Evolutionary conservation across 2,329 filamentous ascomycete species (phyloP).

Genomic region (Podosphaera xanthii): DNA sequence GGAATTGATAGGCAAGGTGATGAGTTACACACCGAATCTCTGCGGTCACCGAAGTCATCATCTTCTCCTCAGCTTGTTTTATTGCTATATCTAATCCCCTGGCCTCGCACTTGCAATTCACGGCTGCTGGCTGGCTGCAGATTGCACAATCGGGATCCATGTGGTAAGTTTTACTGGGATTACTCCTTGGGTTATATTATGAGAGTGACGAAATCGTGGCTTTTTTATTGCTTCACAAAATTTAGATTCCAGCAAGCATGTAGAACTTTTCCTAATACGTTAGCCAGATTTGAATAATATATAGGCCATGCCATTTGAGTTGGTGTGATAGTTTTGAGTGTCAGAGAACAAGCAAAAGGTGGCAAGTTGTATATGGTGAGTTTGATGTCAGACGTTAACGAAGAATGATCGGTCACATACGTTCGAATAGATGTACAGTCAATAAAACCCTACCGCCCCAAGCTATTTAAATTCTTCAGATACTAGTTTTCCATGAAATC

Average conservation of each 20-base stretch:
- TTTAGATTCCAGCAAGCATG: background rate
- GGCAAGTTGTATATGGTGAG: no score
- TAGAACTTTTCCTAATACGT: background rate
- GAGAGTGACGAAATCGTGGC: background rate
- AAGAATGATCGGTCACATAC: no score
- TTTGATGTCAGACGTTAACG: no score
- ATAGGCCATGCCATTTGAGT: background rate
- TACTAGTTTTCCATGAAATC: no score
- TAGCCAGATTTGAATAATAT: background rate
- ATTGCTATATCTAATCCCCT: constrained; percentile 40
- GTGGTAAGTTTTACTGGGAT: constrained; percentile 1
- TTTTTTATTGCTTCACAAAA: background rate
- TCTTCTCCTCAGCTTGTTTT: constrained; percentile 36
- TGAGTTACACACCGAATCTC: constrained; percentile 33
- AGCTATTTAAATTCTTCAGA: no score
- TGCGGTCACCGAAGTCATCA: constrained; percentile 38
- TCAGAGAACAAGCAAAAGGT: background rate
- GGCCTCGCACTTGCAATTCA: constrained; percentile 41
- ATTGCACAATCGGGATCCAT: constrained; percentile 51
- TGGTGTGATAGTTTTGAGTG: background rate
- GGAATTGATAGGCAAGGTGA: background rate
- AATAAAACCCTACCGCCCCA: no score
- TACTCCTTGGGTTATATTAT: background rate
- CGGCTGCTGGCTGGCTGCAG: constrained; percentile 33
- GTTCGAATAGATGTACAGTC: background rate